phyloP scores from a whole-genome alignment of 495 filamentous ascomycete species.

The Bacidia gigantensis region DNA sequence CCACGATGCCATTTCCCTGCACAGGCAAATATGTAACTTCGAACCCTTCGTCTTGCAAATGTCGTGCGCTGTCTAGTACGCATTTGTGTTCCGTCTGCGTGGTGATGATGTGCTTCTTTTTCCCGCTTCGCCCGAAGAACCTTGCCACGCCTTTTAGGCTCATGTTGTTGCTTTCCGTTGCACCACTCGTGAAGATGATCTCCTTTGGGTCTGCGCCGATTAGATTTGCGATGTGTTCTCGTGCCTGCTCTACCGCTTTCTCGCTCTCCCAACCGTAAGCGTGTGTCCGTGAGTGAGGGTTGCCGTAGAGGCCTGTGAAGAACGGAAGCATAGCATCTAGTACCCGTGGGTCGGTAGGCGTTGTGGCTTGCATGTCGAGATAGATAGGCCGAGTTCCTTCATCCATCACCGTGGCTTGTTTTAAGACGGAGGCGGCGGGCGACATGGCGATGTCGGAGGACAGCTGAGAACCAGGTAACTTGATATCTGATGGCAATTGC shows the following conservation, averaged over 20 bases:
- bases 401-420: conserved; percentile 87
- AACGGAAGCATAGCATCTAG: conserved; percentile 95
- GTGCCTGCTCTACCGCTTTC: conserved; percentile 75
- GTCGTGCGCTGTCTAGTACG: conserved; percentile 89
- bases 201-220: conserved; percentile 95
- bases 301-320: conserved; percentile 86
- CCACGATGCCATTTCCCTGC: conserved; percentile 65
- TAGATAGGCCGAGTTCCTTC: conserved; percentile 91
- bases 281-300: conserved; percentile 94
- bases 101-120: conserved; percentile 98
- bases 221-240: conserved; percentile 67
- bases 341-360: conserved; percentile 87
- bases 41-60: conserved; percentile 93
- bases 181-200: conserved; percentile 96
- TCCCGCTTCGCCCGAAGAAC: conserved; percentile 81
- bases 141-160: conserved; percentile 94
- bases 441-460: conserved; percentile 58
- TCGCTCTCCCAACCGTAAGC: conserved; percentile 99
- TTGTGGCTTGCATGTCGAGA: conserved; percentile 96
- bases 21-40: conserved; percentile 94
- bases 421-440: conserved; percentile 75
- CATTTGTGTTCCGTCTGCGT: conserved; percentile 98
- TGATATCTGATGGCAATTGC: conserved; percentile 36
- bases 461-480: conserved; percentile 43
- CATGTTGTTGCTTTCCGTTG: conserved; percentile 99